These are phyloP conservation scores for Zygnema circumcarinatum DNA, from an alignment of 139 green algal species.

Conservation along the genomic window DNA sequence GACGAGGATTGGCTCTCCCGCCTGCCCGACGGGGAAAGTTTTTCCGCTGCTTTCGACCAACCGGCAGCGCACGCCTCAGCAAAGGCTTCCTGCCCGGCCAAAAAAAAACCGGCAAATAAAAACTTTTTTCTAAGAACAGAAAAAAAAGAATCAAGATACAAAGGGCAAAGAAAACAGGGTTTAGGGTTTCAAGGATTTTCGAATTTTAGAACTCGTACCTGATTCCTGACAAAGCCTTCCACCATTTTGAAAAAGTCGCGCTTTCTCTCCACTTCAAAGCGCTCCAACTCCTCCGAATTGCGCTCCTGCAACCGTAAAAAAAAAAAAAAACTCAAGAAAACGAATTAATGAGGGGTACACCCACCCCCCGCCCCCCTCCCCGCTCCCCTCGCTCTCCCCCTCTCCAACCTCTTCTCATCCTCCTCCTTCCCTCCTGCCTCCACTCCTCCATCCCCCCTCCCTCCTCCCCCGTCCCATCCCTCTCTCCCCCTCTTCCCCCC, in stretches of 20 bases:
- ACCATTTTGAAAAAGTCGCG: constrained; percentile 60
- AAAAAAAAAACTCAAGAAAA: background rate
- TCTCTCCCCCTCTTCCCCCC: no score
- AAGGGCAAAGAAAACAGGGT: no score
- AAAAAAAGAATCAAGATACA: no score
- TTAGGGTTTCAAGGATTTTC: no score
- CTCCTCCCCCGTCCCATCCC: no score
- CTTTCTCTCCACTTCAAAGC: constrained; percentile 49
- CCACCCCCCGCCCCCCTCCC: background rate
- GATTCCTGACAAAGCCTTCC: constrained; percentile 41
- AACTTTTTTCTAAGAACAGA: background rate
- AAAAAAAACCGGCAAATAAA: background rate
- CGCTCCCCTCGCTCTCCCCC: background rate
- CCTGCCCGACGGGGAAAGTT: no score
- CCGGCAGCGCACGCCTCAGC: no score
- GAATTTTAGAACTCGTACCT: constrained; percentile 4
- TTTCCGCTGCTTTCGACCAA: no score
- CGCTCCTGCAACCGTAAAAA: constrained; percentile 49
- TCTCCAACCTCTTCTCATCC: background rate
- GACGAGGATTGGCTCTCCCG: no score
- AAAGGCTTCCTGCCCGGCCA: no score
- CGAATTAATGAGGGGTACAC: background rate
- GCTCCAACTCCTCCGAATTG: constrained; percentile 62
- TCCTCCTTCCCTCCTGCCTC: no score
- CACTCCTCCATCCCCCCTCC: no score